These are phyloP conservation scores for Agaricus subrufescens DNA, from an alignment of 768 basidiomycete genomes.

Conservation along the genomic window DNA sequence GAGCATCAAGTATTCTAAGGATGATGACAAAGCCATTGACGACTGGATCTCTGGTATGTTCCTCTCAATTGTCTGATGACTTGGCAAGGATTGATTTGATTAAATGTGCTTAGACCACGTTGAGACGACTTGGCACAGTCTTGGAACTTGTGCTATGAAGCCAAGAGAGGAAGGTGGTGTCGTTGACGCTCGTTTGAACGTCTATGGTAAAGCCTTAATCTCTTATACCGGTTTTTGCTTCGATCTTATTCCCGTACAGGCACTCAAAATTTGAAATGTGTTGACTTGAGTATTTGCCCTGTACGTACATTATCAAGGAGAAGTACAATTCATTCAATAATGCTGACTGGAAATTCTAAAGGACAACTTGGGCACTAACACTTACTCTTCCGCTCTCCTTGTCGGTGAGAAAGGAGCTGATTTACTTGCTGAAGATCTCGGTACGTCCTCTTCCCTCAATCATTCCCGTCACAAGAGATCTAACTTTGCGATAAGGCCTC, in stretches of 20 bases:
- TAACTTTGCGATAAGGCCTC: slow-evolving; percentile 34
- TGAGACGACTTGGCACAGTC: slow-evolving; percentile 75
- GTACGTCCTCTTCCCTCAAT: slow-evolving; percentile 23
- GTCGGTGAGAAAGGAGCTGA: slow-evolving; percentile 68
- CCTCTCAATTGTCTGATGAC: neutral
- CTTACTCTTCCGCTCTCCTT: slow-evolving; percentile 64
- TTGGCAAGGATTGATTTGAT: neutral
- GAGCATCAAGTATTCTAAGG: slow-evolving; percentile 59
- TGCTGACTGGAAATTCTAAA: slow-evolving; percentile 15
- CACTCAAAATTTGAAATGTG: slow-evolving; percentile 61
- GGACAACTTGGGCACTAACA: slow-evolving; percentile 72
- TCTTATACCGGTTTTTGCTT: neutral
- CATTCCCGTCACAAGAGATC: neutral
- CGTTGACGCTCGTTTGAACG: slow-evolving; percentile 57
- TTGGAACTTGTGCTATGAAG: slow-evolving; percentile 65
- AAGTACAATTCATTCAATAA: neutral
- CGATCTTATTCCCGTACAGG: slow-evolving; percentile 20
- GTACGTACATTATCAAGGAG: slow-evolving; percentile 27
- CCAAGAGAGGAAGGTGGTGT: slow-evolving; percentile 62
- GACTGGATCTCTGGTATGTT: slow-evolving; percentile 53
- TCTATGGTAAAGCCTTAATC: slow-evolving; percentile 34
- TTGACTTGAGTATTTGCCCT: slow-evolving; percentile 70
- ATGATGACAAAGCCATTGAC: slow-evolving; percentile 71
- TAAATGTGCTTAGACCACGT: slow-evolving; percentile 48
- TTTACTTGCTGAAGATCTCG: slow-evolving; percentile 59